Evolutionary conservation across 1,139 yeast species (phyloP), one percentile per base, ranked within the genome.

Genomic region (Candida labiduridarum): DNA sequence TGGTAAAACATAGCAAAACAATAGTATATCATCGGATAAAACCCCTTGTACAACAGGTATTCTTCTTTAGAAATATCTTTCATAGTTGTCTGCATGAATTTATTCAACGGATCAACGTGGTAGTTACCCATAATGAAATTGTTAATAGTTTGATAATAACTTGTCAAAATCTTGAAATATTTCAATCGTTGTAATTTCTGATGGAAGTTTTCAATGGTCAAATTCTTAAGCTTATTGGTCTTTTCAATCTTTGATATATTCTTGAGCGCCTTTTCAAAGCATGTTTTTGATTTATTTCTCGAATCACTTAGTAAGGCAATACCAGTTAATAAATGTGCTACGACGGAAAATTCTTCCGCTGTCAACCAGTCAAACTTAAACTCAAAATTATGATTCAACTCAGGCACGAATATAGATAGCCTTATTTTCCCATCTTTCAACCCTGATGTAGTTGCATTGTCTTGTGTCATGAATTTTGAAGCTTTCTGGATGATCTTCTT

Each of bases 261-360:
- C 19, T 61, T 63, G 14, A 65, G 59, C 51, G 80, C 74, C 42
- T 65, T 67, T 8, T 61, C 64, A 54, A 78, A 74, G 2, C 74
- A 64, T 41, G 65, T 69, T 12, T 57, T 58, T 1, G 80, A 62
- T 48, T 69, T 67, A 25, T 51, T 49, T 29, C 47, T 36, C 0
- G 72, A 61, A 41, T 68, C 73, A 33, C 59, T 57, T 35, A 74
- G 52, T 44, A 68, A 65, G 16, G 67, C 58, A n/a, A 78, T 59
- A 1, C 79, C 82, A 15, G 73, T 68, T 12, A 74, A 57, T 42
- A 76, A 67, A 56, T 75, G 77, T 31, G 76, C 67, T 47, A 71
- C 49, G 15, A 75, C 61, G 2, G 69, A 66, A 56, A 76, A 77
- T 51, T 79, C 82, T 40, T 70, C 71, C 1, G 72, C 63, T 33